Evolutionary conservation across 352 stramenopile genomes (phyloP).

Genomic region (Phytophthora cryptogea): DNA sequence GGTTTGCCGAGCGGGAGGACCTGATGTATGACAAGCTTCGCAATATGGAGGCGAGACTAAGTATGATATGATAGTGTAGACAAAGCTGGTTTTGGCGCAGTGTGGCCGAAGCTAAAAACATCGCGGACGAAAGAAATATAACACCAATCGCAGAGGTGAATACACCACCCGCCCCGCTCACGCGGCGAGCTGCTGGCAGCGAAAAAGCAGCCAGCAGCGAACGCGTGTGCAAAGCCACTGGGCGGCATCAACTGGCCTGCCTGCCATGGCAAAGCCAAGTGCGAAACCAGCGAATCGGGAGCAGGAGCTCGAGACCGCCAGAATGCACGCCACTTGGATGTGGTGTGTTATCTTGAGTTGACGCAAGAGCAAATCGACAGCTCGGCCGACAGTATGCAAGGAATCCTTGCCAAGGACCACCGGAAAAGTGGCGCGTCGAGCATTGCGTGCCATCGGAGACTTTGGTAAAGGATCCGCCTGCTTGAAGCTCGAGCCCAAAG

Average conservation of each 20-base stretch:
- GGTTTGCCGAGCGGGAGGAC: constrained; percentile 13
- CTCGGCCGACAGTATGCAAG: neutral
- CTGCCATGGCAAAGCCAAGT: too few relatives aligned
- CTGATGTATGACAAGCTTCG: constrained; percentile 32
- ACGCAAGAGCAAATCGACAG: neutral
- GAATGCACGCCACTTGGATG: neutral
- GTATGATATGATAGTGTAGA: constrained; percentile 58
- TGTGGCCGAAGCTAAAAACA: constrained; percentile 26
- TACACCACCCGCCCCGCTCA: constrained; percentile 15
- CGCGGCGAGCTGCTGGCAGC: constrained; percentile 10
- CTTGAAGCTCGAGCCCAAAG: neutral
- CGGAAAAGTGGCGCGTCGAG: neutral
- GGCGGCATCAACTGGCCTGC: neutral
- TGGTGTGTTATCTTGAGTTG: neutral
- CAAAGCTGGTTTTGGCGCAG: constrained; percentile 33
- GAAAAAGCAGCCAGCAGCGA: neutral
- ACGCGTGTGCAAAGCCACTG: constrained; percentile 9
- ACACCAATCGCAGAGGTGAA: constrained; percentile 33
- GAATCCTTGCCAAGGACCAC: neutral
- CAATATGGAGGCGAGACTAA: constrained; percentile 30
- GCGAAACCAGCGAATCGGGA: neutral
- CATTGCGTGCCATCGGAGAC: neutral
- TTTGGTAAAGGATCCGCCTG: neutral
- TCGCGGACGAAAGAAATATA: constrained; percentile 35
- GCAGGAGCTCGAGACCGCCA: constrained; percentile 11